A percentile compares a stretch with the other conserved stretches of the same genome.
These are phyloP conservation scores for Talaromyces liani DNA, from an alignment of 495 filamentous ascomycete genomes.

Conservation along the genomic window DNA sequence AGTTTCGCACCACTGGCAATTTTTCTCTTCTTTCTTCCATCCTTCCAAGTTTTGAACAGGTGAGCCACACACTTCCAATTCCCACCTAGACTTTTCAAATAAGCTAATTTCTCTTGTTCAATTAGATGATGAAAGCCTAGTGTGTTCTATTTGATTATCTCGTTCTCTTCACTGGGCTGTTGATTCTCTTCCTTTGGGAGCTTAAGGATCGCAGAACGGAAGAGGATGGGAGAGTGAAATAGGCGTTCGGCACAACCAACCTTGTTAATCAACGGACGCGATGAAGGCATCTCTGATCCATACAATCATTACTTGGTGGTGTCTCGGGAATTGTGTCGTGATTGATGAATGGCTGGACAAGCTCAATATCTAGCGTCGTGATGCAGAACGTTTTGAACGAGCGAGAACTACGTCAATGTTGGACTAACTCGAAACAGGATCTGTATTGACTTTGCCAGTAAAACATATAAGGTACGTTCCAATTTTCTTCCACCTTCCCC, in stretches of 20 bases:
- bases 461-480: background rate
- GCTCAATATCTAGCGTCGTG: background rate
- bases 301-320: conserved; percentile 34
- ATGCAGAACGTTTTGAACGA: background rate
- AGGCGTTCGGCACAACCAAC: conserved; percentile 96
- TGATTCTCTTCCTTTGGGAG: conserved; percentile 79
- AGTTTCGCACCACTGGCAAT: conserved; percentile 10
- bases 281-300: conserved; percentile 93
- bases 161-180: conserved; percentile 51
- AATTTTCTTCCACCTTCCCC: background rate
- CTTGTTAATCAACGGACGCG: conserved; percentile 97
- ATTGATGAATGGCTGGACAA: background rate
- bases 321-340: conserved; percentile 10
- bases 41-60: conserved; percentile 98
- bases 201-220: conserved; percentile 78
- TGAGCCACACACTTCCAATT: conserved; percentile 43
- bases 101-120: conserved; percentile 34
- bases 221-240: conserved; percentile 74
- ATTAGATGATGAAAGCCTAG: conserved; percentile 98
- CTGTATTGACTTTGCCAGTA: background rate
- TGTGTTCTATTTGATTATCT: conserved; percentile 83
- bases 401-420: background rate
- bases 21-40: conserved; percentile 58
- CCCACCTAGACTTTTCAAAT: background rate
- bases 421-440: background rate